Evolutionary conservation across 805 yeast genomes (phyloP), one percentile per base, ranked within the genome.

Genomic region (Kodamaea leandrae): DNA sequence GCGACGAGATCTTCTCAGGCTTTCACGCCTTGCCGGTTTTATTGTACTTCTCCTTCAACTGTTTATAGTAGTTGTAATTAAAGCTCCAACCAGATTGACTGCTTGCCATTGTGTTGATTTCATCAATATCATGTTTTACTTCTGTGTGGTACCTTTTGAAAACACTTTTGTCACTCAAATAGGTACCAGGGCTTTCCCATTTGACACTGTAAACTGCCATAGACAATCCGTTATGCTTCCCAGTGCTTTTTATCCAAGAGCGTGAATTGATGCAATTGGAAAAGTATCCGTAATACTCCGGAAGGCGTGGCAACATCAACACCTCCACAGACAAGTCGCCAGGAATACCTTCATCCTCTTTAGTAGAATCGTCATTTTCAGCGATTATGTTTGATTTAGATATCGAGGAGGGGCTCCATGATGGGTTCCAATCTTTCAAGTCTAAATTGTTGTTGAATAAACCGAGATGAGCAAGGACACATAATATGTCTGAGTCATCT

Each of bases 401-500:
- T 10, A 21, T 10, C 9, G 25, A 21, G 6, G 25, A 21, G 6
- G 39, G 29, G 2, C 38, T 51, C 71, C 70, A 66, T 3, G 43
- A 39, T 6, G 50, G 30, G 46, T 66, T 66, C 66, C 71, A 60
- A 24, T 51, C 54, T n/a, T 49, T 44, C 44, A 66, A 49, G 41
- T 64, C 61, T 2, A 63, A 38, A 4, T 37, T 57, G 9, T 71
- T 57, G 39, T 73, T 60, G 42, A 82, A 69, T 34, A 82, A 63
- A 0, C 96, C 96, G 46, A 80, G 66, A 53, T 93, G 98, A 47
- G 78, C 75, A 38, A 91, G 64, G 0, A 82, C 83, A 4, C 86
- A 71, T 26, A 91, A 71, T 2, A 90, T 66, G 59, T 91, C 96
- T 1, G 96, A 84, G 60, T 91, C 99, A 61, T 93, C 98, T 0